phyloP scores from a whole-genome alignment of 257 asterid genomes.

The Galeopsis tetrahit region DNA sequence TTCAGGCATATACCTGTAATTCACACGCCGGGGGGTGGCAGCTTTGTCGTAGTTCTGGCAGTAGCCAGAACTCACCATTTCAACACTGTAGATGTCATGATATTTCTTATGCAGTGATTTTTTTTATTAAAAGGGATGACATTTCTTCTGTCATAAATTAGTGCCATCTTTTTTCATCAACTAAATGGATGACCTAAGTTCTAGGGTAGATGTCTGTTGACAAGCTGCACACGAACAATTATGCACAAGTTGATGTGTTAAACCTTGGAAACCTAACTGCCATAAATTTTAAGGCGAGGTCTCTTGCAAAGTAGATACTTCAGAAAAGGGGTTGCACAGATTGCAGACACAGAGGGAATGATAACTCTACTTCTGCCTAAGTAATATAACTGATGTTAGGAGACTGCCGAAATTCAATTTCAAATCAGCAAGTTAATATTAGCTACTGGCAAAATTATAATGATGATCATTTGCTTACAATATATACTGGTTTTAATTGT shows the following conservation, averaged over 20 bases:
- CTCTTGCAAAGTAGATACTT: slow-evolving; percentile 1
- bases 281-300: background rate
- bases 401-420: background rate
- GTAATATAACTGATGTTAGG: background rate
- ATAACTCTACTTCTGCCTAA: background rate
- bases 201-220: background rate
- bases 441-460: background rate
- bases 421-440: slow-evolving; percentile 6
- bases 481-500: background rate
- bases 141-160: background rate
- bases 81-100: no score
- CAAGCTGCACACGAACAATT: slow-evolving; percentile 3
- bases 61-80: no score
- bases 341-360: slow-evolving; percentile 17
- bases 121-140: no score
- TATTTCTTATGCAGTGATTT: no score
- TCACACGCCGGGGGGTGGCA: no score
- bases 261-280: slow-evolving; percentile 9
- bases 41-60: no score
- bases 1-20: no score
- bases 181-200: background rate
- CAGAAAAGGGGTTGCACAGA: background rate
- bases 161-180: slow-evolving; percentile 4
- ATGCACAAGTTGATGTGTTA: background rate
- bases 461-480: background rate